Base-by-base conservation (phyloP, 2,329 filamentous ascomycete genomes). In the Juglanconis oblonga region DNA sequence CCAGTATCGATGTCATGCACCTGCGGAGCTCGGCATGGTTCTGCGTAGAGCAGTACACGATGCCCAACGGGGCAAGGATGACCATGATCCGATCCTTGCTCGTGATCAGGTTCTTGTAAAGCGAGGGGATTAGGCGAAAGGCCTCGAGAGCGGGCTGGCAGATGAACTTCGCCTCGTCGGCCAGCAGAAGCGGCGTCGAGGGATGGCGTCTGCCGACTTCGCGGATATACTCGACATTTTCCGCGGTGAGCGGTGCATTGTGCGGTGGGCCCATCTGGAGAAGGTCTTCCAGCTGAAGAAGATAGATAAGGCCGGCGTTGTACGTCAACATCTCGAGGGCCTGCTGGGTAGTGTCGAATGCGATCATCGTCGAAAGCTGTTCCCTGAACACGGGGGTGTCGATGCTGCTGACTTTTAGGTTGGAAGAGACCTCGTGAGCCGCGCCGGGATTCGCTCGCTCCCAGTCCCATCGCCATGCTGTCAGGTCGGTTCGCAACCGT, bases 311-410 rank as follows among this genome's bases (percentile, higher is more conserved):
- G 10, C 55, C 62, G 35, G 62, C 62, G 55, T 62, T 63, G 49
- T 63, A 63, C 1, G 62, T 62, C 58, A 63, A 44, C 50, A 63
- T 61, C 40, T 63, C 62, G 36, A 63, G 58, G 38, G 62, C 62
- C 38, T 58, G 58, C 33, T 61, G 48, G 14, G 58, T 61, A 14
- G 62, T 61, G 17, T 55, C 48, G 52, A 63, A 61, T 48, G 62
- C 55, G 13, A 63, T 54, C 55, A 42, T 56, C n/a, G 55, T 55
- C 33, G 47, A 10, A 4, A 63, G 55, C 32, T 61, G 59, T 7
- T 61, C 58, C 32, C 47, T 55, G 52, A 63, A 63, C 33, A 61
- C 51, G 14, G 59, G 32, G 14, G 58, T 58, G 33, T 61, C 51
- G 35, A 63, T 52, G 31, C n/a, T 36, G n/a, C 50, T 52, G 6